Conservation (phyloP, 805 yeast species). For the Spencermartinsiella europaea region DNA sequence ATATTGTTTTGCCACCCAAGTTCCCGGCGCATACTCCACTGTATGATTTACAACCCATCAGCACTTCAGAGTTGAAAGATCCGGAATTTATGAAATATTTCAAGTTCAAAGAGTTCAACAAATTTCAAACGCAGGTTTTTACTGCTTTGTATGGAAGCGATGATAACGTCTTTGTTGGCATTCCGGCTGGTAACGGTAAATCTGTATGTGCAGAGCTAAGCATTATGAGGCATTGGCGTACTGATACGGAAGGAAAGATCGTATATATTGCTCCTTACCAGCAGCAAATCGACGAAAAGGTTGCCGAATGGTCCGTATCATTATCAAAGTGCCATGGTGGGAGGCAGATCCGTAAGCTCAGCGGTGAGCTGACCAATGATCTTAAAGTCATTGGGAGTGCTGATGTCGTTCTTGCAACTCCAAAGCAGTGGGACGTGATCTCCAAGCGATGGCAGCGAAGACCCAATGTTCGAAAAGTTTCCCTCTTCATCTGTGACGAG, state of each 20-base stretch:
- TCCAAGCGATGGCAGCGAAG: constrained; percentile 82
- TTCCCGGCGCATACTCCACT: constrained; percentile 59
- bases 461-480: constrained; percentile 59
- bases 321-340: constrained; percentile 41
- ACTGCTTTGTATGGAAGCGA: constrained; percentile 51
- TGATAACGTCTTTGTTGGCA: constrained; percentile 61
- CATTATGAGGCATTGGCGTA: constrained; percentile 64
- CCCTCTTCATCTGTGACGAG: constrained; percentile 67
- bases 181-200: constrained; percentile 74
- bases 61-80: constrained; percentile 44
- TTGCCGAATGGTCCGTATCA: constrained; percentile 44
- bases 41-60: constrained; percentile 46
- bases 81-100: constrained; percentile 46
- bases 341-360: constrained; percentile 54
- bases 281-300: constrained; percentile 45
- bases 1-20: constrained; percentile 53
- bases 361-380: constrained; percentile 54
- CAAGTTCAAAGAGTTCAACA: constrained; percentile 54
- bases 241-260: constrained; percentile 56
- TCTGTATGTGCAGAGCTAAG: constrained; percentile 69
- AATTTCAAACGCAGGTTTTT: constrained; percentile 68
- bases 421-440: constrained; percentile 65
- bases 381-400: constrained; percentile 49
- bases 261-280: constrained; percentile 67
- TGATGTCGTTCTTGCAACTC: constrained; percentile 73